Conservation (phyloP, 2,329 filamentous ascomycete species). For the Diaporthe aspalathi region DNA sequence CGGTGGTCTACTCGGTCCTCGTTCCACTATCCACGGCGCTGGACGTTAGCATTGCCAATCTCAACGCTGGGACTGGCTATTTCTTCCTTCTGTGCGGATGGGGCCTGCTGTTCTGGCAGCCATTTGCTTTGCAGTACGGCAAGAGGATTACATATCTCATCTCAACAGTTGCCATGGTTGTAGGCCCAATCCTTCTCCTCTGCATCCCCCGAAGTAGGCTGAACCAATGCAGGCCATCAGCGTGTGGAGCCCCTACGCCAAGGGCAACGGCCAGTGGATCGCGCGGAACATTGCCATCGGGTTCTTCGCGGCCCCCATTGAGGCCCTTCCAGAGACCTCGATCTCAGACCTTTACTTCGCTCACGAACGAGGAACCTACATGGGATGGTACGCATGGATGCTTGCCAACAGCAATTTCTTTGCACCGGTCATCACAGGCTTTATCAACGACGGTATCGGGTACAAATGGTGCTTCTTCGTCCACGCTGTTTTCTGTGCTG, state of each 20-base stretch:
- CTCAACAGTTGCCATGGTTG: slow-evolving; percentile 39
- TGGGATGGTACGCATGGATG: slow-evolving; percentile 46
- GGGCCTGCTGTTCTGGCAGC: slow-evolving; percentile 59
- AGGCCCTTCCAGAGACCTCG: slow-evolving; percentile 53
- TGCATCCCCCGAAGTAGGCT: neutral
- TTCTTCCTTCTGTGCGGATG: slow-evolving; percentile 57
- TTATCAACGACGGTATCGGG: slow-evolving; percentile 47
- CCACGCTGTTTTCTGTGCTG: slow-evolving; percentile 45
- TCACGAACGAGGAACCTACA: slow-evolving; percentile 46
- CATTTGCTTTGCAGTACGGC: slow-evolving; percentile 57
- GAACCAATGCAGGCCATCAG: slow-evolving; percentile 30
- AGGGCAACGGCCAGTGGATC: slow-evolving; percentile 51
- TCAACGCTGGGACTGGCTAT: slow-evolving; percentile 46
- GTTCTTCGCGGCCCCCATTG: slow-evolving; percentile 54
- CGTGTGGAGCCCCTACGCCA: slow-evolving; percentile 39
- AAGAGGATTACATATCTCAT: slow-evolving; percentile 43
- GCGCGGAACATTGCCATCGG: slow-evolving; percentile 51
- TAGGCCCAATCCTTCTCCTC: slow-evolving; percentile 4
- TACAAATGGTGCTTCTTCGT: slow-evolving; percentile 50
- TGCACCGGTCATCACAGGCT: slow-evolving; percentile 50
- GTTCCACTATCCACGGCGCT: slow-evolving; percentile 36
- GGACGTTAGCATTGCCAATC: slow-evolving; percentile 37
- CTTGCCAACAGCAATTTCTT: slow-evolving; percentile 47
- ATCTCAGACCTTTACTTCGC: slow-evolving; percentile 52
- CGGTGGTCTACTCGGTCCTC: slow-evolving; percentile 38